phyloP scores from a whole-genome alignment of 164 flowering plant genomes.

The Piper betle region DNA sequence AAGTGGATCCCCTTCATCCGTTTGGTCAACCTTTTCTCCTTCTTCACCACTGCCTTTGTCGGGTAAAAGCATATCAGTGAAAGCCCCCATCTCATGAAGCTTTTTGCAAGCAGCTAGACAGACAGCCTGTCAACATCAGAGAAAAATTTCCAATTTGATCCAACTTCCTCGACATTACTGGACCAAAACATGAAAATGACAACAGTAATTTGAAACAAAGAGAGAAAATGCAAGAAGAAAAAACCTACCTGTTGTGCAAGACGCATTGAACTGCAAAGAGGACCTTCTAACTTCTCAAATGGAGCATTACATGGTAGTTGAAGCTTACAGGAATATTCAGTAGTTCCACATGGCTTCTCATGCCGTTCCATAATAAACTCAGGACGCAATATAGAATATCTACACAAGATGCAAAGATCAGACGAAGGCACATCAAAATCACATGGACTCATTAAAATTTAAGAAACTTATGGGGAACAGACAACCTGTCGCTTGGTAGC shows the following conservation, averaged over 20 bases:
- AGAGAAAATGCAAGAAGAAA: slow-evolving; percentile 2
- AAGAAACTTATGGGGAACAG: not conserved
- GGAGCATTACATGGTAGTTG: slow-evolving; percentile 99
- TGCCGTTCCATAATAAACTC: slow-evolving; percentile 90
- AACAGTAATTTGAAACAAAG: not conserved
- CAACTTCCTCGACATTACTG: not conserved
- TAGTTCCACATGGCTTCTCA: slow-evolving; percentile 73
- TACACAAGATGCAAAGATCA: slow-evolving; percentile 8
- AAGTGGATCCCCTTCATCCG: slow-evolving; percentile 80
- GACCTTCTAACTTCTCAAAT: slow-evolving; percentile 94
- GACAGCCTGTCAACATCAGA: slow-evolving; percentile 53
- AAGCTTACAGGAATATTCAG: slow-evolving; percentile 91
- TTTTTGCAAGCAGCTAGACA: slow-evolving; percentile 98
- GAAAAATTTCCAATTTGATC: not conserved
- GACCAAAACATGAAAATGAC: not conserved
- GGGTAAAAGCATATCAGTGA: slow-evolving; percentile 98
- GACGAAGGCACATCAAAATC: not conserved
- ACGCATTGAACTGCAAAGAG: slow-evolving; percentile 87
- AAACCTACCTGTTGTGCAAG: slow-evolving; percentile 82
- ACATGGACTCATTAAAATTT: not conserved
- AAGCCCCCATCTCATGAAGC: slow-evolving; percentile 99
- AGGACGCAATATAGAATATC: slow-evolving; percentile 96
- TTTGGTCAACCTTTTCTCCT: slow-evolving; percentile 55
- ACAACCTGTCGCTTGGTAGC: slow-evolving; percentile 94
- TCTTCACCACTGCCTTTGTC: slow-evolving; percentile 92